A percentile compares a stretch with the other conserved stretches of the same genome.
phyloP scores from a whole-genome alignment of 176 grass and related monocot species.

The Saccharum officinarum region DNA sequence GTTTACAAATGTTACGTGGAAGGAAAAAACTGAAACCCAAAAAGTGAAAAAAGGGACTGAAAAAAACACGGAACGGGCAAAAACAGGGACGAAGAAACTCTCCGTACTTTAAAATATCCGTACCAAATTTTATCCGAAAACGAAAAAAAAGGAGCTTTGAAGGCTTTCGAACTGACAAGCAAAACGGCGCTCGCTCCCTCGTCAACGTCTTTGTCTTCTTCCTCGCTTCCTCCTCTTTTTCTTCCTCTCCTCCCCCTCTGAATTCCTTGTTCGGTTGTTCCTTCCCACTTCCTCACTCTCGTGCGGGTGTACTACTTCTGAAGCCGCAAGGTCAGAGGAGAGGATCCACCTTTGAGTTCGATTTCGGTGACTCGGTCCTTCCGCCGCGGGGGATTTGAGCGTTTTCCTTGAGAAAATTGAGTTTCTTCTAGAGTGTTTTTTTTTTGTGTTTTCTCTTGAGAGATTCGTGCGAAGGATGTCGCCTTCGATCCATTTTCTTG shows the following conservation, averaged over 20 bases:
- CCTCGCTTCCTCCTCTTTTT: background rate
- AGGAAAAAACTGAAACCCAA: no score
- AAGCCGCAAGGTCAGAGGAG: background rate
- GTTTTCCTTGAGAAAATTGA: conserved; percentile 17
- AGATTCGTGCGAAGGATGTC: conserved; percentile 18
- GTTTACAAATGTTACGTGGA: no score
- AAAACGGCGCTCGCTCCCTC: conserved; percentile 31
- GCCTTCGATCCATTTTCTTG: conserved; percentile 1
- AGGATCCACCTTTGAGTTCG: background rate
- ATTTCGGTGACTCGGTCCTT: background rate
- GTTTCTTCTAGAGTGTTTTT: background rate
- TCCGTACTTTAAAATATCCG: background rate
- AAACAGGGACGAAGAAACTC: no score
- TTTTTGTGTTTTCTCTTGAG: background rate
- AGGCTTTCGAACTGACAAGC: conserved; percentile 41
- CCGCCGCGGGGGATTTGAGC: background rate
- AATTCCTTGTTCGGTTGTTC: conserved; percentile 11
- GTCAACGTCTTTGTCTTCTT: conserved; percentile 65
- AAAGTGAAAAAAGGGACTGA: no score
- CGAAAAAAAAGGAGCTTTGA: conserved; percentile 7
- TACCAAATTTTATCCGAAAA: conserved; percentile 10
- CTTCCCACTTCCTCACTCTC: background rate
- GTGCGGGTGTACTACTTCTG: background rate
- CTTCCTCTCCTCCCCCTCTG: background rate
- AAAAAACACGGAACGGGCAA: no score